phyloP scores from a whole-genome alignment of 2,329 filamentous ascomycete species.

The Alternaria ethzedia region DNA sequence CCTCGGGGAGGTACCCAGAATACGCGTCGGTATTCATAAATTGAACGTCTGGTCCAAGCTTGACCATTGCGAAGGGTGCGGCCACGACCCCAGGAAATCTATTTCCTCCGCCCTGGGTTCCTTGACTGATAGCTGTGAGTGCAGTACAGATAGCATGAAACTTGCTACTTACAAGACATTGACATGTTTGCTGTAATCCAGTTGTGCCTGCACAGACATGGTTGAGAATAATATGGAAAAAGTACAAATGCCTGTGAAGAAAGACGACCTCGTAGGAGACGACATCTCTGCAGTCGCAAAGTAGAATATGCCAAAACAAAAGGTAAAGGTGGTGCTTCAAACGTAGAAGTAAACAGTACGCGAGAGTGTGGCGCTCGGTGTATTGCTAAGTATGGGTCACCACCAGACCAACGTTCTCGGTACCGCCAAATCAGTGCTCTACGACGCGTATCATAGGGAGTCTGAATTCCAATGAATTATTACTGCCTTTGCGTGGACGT shows the following conservation, averaged over 20 bases:
- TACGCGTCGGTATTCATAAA: slow-evolving; percentile 42
- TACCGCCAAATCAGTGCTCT: background rate
- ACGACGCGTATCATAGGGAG: background rate
- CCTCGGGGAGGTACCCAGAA: slow-evolving; percentile 42
- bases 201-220: background rate
- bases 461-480: background rate
- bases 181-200: slow-evolving; percentile 42
- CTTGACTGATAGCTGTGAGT: slow-evolving; percentile 12
- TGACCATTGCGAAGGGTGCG: slow-evolving; percentile 47
- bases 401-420: background rate
- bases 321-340: background rate
- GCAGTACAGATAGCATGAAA: background rate
- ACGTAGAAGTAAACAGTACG: background rate
- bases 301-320: background rate
- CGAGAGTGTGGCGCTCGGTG: background rate
- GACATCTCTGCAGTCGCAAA: background rate
- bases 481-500: background rate
- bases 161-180: slow-evolving; percentile 43
- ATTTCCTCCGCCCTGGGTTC: slow-evolving; percentile 43
- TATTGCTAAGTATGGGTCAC: background rate
- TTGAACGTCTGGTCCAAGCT: slow-evolving; percentile 45
- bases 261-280: background rate
- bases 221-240: background rate
- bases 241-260: background rate
- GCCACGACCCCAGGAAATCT: slow-evolving; percentile 47